phyloP scores from a whole-genome alignment of 208 protist species.

The Blechomonas ayalai region DNA sequence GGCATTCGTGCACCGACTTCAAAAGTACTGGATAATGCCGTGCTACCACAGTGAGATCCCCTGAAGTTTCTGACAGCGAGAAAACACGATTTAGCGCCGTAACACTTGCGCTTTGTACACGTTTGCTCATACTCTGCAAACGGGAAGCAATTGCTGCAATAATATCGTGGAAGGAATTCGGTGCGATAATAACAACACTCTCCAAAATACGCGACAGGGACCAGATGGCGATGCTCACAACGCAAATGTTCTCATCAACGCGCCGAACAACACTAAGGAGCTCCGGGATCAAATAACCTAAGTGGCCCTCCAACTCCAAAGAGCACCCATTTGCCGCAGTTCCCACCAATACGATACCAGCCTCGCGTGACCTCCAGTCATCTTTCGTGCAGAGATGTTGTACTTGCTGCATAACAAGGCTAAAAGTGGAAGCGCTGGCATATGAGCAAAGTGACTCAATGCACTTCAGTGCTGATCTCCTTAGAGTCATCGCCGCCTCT shows the following conservation, averaged over 20 bases:
- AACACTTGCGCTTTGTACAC: conserved; percentile 62
- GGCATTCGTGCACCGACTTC: conserved; percentile 30
- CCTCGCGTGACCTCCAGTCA: conserved; percentile 55
- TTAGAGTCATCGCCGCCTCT: conserved; percentile 57
- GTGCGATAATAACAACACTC: conserved; percentile 13
- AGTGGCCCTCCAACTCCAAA: conserved; percentile 23
- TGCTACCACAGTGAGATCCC: conserved; percentile 8
- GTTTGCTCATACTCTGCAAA: conserved; percentile 70
- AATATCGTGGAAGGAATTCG: conserved; percentile 17
- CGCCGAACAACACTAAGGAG: conserved; percentile 36
- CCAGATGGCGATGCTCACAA: conserved; percentile 82
- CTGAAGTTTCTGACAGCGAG: conserved; percentile 26
- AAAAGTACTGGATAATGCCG: conserved; percentile 22
- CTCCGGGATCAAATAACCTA: conserved; percentile 33
- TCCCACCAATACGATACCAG: conserved; percentile 70
- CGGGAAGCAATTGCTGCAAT: conserved; percentile 30
- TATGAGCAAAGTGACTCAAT: conserved; percentile 59
- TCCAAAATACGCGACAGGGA: conserved; percentile 66
- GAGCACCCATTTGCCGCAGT: conserved; percentile 65
- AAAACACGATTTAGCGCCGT: conserved; percentile 50
- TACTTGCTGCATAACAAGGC: conserved; percentile 35
- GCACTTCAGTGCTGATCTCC: conserved; percentile 63
- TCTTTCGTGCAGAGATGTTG: conserved; percentile 40
- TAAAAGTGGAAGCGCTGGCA: conserved; percentile 32
- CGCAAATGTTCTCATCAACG: conserved; percentile 60